Percentiles rank a stretch among this genome's conserved stretches.
Conservation (phyloP, 257 asterid species). For the Cynanchum wilfordii region DNA sequence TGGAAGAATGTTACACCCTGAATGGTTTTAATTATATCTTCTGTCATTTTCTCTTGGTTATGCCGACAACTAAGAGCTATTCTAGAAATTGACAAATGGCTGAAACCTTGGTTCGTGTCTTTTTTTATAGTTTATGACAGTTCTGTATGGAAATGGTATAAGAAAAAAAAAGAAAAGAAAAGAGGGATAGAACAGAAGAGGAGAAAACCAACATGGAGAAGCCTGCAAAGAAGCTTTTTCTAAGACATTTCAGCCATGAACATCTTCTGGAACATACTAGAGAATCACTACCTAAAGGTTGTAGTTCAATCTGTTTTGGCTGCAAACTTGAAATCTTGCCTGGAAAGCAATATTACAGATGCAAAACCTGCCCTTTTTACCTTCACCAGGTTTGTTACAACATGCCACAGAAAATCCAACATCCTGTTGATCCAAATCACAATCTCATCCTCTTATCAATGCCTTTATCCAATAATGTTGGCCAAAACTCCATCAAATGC, state of each 20-base stretch:
- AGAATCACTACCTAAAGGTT: conserved; percentile 9
- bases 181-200: not conserved
- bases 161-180: not conserved
- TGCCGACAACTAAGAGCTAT: not conserved
- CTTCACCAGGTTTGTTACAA: conserved; percentile 46
- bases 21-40: not conserved
- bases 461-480: conserved; percentile 5
- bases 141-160: not conserved
- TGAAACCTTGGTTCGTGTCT: not conserved
- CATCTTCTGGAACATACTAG: conserved; percentile 29
- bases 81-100: conserved; percentile 22
- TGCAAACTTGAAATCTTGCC: conserved; percentile 37
- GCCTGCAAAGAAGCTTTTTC: not conserved
- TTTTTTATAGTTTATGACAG: not conserved
- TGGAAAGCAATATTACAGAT: conserved; percentile 28
- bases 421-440: conserved; percentile 41
- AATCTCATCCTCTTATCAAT: conserved; percentile 29
- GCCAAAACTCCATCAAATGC: conserved; percentile 15
- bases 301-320: conserved; percentile 28
- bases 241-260: conserved; percentile 45
- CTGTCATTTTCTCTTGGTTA: not conserved
- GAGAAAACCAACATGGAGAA: conserved; percentile 25
- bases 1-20: not conserved
- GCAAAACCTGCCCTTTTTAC: conserved; percentile 41
- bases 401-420: conserved; percentile 40